phyloP scores from a whole-genome alignment of 805 yeast genomes.

The Naumovozyma baii region DNA sequence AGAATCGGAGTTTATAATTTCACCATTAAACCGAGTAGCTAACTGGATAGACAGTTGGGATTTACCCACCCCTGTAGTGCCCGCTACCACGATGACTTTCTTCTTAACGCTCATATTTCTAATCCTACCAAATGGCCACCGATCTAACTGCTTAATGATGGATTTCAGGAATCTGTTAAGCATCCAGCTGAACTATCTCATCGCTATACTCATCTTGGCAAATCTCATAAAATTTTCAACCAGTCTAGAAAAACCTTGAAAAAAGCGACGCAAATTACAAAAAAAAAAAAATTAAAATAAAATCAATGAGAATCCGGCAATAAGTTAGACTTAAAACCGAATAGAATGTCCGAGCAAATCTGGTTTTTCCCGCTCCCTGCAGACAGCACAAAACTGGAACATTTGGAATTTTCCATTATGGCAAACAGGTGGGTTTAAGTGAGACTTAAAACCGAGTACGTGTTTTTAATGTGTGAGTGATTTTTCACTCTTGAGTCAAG shows the following conservation, averaged over 20 bases:
- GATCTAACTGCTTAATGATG: too few relatives aligned
- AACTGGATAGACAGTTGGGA: conserved; percentile 62
- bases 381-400: too few relatives aligned
- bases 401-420: too few relatives aligned
- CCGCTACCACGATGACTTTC: conserved; percentile 59
- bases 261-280: neutral
- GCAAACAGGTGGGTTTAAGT: neutral
- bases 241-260: neutral
- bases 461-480: too few relatives aligned
- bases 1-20: conserved; percentile 89
- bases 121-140: neutral
- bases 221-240: neutral
- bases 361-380: too few relatives aligned
- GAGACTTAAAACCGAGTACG: neutral
- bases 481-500: too few relatives aligned
- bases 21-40: conserved; percentile 72
- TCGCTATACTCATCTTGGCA: neutral
- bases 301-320: neutral
- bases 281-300: too few relatives aligned
- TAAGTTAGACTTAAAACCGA: neutral
- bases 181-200: neutral
- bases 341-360: too few relatives aligned
- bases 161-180: too few relatives aligned
- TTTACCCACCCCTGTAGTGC: conserved; percentile 96
- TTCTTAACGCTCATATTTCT: neutral